Conservation (phyloP, 768 basidiomycete species). For the Russula vinacea region DNA sequence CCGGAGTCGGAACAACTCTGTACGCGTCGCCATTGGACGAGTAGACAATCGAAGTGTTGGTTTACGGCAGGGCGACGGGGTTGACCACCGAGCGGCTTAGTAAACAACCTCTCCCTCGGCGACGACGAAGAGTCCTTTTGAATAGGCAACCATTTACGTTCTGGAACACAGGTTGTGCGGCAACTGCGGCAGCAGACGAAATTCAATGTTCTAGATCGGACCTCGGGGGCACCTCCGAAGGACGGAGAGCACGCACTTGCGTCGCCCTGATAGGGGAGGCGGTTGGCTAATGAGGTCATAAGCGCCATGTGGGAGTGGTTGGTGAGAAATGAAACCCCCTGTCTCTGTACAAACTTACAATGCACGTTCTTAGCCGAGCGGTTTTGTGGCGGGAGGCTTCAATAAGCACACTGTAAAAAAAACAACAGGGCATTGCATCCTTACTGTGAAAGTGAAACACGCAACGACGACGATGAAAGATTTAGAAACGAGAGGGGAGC, state of each 20-base stretch:
- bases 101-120: neutral
- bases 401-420: neutral
- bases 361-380: neutral
- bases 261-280: neutral
- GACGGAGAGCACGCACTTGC: constrained; percentile 1
- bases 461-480: neutral
- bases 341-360: neutral
- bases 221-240: neutral
- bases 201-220: constrained; percentile 1
- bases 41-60: neutral
- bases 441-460: neutral
- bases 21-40: neutral
- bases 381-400: neutral
- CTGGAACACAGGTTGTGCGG: constrained; percentile 6
- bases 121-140: neutral
- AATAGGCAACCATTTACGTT: neutral
- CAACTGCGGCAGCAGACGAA: neutral
- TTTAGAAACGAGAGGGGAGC: neutral
- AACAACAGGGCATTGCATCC: neutral
- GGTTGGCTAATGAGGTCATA: neutral
- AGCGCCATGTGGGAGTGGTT: neutral
- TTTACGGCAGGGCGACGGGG: neutral
- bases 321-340: neutral
- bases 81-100: neutral
- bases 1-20: neutral